phyloP scores from a whole-genome alignment of 2,329 filamentous ascomycete species.

The Alternaria sp. region DNA sequence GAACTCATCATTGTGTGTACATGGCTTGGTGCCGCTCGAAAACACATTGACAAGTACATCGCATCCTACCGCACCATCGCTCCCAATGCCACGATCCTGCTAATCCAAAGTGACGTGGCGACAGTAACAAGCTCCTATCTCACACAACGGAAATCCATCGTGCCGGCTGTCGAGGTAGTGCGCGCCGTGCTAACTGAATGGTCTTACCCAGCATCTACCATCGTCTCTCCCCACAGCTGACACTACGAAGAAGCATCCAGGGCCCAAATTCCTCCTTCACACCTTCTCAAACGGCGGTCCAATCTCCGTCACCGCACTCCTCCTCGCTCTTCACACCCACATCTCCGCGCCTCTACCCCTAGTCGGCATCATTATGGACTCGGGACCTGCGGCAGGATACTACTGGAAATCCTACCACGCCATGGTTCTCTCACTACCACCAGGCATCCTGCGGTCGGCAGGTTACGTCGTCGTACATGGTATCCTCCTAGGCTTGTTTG shows the following conservation, averaged over 20 bases:
- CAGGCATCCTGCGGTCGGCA: not conserved
- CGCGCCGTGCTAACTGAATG: constrained; percentile 14
- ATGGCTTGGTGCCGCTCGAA: constrained; percentile 29
- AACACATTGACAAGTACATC: constrained; percentile 34
- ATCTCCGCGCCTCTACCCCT: constrained; percentile 13
- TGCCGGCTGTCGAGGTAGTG: constrained; percentile 23
- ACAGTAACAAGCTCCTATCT: constrained; percentile 18
- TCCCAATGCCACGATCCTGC: constrained; percentile 26
- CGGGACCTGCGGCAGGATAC: constrained; percentile 8
- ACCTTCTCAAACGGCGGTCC: constrained; percentile 29
- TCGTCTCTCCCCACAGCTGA: not conserved
- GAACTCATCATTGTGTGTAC: constrained; percentile 29
- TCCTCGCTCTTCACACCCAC: constrained; percentile 4
- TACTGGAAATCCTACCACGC: constrained; percentile 31
- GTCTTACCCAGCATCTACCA: not conserved
- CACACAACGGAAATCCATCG: constrained; percentile 17
- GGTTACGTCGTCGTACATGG: constrained; percentile 8
- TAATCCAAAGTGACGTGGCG: constrained; percentile 22
- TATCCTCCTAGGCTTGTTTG: constrained; percentile 4
- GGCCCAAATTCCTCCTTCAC: constrained; percentile 21
- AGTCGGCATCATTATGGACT: constrained; percentile 20
- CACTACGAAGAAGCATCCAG: not conserved
- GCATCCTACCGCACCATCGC: constrained; percentile 15
- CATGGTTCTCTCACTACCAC: constrained; percentile 19
- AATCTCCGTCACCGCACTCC: constrained; percentile 18